These are phyloP conservation scores for Geotrichum phurueaensis DNA, from an alignment of 1,139 yeast species.

Conservation along the genomic window DNA sequence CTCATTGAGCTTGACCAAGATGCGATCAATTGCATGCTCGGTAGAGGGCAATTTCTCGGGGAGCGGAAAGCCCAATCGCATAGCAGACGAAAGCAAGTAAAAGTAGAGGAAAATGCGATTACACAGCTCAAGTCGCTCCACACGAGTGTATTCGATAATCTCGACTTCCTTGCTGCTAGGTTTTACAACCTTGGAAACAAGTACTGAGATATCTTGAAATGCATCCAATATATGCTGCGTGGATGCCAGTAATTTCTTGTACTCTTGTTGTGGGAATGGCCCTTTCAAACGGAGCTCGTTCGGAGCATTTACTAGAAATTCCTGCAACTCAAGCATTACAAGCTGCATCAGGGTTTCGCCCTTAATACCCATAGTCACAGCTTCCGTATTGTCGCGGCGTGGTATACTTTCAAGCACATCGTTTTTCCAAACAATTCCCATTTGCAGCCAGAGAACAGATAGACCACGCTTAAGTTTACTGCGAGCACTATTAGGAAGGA, in stretches of 20 bases:
- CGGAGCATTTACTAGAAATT: constrained; percentile 64
- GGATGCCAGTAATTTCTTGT: constrained; percentile 45
- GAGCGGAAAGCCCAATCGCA: constrained; percentile 67
- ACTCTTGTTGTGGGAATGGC: constrained; percentile 52
- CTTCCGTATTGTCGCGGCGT: constrained; percentile 18
- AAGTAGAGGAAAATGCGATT: constrained; percentile 66
- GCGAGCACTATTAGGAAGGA: constrained; percentile 74
- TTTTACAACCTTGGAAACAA: constrained; percentile 57
- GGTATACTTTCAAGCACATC: constrained; percentile 42
- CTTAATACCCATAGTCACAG: constrained; percentile 26
- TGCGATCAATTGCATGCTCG: constrained; percentile 65
- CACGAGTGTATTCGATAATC: constrained; percentile 50
- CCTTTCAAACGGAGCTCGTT: constrained; percentile 73
- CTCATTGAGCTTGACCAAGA: constrained; percentile 51
- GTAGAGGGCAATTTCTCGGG: constrained; percentile 76
- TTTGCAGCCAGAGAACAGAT: constrained; percentile 65
- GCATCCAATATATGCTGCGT: constrained; percentile 70
- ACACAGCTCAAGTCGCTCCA: constrained; percentile 63
- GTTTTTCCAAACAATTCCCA: constrained; percentile 79
- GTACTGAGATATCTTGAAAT: constrained; percentile 62
- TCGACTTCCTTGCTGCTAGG: constrained; percentile 50
- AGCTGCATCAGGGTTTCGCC: constrained; percentile 39
- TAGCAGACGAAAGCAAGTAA: constrained; percentile 72
- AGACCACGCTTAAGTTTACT: constrained; percentile 58
- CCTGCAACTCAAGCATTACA: constrained; percentile 57